Evolutionary conservation across 2,329 filamentous ascomycete species (phyloP), one percentile per base, ranked within the genome.

Genomic region (Scedosporium minutisporum): DNA sequence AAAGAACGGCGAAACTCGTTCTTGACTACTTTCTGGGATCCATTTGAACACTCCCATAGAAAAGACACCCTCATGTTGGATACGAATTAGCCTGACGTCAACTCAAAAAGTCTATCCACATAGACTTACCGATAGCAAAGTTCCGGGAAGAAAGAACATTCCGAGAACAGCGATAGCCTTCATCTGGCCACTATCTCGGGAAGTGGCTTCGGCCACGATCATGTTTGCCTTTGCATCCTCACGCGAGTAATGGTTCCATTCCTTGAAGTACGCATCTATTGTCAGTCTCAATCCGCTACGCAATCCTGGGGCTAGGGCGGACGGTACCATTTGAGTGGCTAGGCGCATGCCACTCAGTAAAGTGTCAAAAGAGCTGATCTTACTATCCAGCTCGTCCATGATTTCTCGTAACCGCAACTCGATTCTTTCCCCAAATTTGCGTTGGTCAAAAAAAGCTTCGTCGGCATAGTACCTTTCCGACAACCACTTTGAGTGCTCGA

Each of bases 81-180:
- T 14, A 46, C 1, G 3, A 16, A 14, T 46, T 18, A 46, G 42
- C 42, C 42, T n/a, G 42, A 14, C 3, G 5, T 46, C n/a, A 46
- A 18, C 3, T 46, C 42, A 29, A 29, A 5, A 27, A 6, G 27
- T 29, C 27, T 29, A 29, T 6, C 27, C 27, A 29, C 27, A 29
- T 6, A 10, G 14, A 44, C 58, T 60, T 62, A 68, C 68, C 6
- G 69, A 67, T 10, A 70, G 65, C 53, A 71, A 71, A 0, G 70
- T 71, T 14, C 68, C 66, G 0, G 70, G 69, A 0, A 71, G 62
- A 58, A 70, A 71, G 4, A 71, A 61, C 62, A 71, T 67, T 1
- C 66, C 66, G 6, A 68, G 63, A 3, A 62, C 57, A 0, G 66
- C 65, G 41, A 67, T 65, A 0, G 61, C 65, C 38, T 64, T 65